Evolutionary conservation across 805 yeast species (phyloP).

Genomic region (Torulaspora maleeae): DNA sequence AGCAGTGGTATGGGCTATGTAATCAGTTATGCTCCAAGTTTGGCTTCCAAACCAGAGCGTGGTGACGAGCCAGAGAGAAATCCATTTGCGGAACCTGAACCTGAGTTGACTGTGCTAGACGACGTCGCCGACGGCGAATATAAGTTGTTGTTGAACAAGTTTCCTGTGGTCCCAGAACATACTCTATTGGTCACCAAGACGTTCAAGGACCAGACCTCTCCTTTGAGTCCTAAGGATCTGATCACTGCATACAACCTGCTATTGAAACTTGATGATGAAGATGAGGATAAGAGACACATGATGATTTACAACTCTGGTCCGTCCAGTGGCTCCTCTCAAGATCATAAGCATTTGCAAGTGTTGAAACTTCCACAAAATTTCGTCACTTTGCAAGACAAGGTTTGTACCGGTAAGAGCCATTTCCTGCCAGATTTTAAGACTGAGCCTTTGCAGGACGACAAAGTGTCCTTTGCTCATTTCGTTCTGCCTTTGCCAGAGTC

Average conservation of each 20-base stretch:
- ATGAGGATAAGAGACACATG: conserved; percentile 50
- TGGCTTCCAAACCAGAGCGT: conserved; percentile 39
- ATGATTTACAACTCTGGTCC: conserved; percentile 89
- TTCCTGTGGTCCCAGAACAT: conserved; percentile 77
- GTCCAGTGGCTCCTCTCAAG: conserved; percentile 88
- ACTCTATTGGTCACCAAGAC: conserved; percentile 71
- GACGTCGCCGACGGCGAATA: conserved; percentile 46
- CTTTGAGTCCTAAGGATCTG: conserved; percentile 70
- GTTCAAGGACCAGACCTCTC: conserved; percentile 65
- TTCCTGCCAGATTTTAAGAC: conserved; percentile 51
- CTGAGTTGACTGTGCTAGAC: conserved; percentile 57
- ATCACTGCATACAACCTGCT: conserved; percentile 53
- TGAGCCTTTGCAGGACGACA: conserved; percentile 59
- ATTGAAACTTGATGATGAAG: conserved; percentile 41
- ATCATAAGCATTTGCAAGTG: conserved; percentile 89
- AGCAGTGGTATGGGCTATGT: conserved; percentile 33
- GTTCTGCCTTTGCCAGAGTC: conserved; percentile 57
- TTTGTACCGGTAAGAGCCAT: conserved; percentile 41
- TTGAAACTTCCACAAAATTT: conserved; percentile 62
- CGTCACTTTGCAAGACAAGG: conserved; percentile 51
- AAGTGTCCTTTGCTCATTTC: conserved; percentile 75
- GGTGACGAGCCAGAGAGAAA: conserved; percentile 38
- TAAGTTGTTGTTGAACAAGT: conserved; percentile 75
- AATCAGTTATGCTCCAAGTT: conserved; percentile 33
- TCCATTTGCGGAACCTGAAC: conserved; percentile 81